Evolutionary conservation across 2,329 filamentous ascomycete genomes (phyloP).

Genomic region (Aspergillus pseudotamarii): DNA sequence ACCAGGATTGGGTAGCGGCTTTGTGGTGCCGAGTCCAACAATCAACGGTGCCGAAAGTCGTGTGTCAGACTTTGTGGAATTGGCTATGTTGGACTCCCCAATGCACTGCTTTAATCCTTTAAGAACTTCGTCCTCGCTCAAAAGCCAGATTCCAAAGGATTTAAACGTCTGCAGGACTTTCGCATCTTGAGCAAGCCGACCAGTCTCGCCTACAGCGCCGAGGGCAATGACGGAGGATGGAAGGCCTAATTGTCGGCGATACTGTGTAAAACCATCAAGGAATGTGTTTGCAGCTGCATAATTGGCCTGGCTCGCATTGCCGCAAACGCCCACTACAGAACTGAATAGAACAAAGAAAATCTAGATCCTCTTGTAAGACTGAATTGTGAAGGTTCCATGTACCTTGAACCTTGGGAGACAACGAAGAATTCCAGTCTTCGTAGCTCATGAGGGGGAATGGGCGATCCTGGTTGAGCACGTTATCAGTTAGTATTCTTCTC

Average conservation of each 20-base stretch:
- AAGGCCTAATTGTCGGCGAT: conserved; percentile 10
- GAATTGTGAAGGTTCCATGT: conserved; percentile 33
- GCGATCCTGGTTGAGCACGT: background rate
- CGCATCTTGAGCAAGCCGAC: background rate
- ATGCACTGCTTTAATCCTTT: background rate
- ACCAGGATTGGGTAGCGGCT: background rate
- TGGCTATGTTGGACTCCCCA: background rate
- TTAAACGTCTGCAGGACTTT: background rate
- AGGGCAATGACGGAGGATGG: conserved; percentile 6
- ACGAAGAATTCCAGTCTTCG: conserved; percentile 31
- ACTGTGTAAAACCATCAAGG: conserved; percentile 18
- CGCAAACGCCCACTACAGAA: conserved; percentile 12
- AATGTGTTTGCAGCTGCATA: conserved; percentile 19
- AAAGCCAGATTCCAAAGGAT: background rate
- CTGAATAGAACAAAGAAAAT: conserved; percentile 17
- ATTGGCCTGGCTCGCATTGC: conserved; percentile 13
- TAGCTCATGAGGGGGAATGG: conserved; percentile 32
- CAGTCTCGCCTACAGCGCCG: conserved; percentile 6
- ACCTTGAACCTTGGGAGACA: conserved; percentile 36
- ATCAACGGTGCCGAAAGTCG: background rate
- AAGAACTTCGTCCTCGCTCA: background rate
- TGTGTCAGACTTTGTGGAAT: background rate
- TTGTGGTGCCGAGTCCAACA: background rate
- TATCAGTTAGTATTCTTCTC: background rate
- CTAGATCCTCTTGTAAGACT: background rate